These are phyloP conservation scores for Dissophora globulifera DNA, from an alignment of 192 early-diverging fungal species.

Conservation along the genomic window DNA sequence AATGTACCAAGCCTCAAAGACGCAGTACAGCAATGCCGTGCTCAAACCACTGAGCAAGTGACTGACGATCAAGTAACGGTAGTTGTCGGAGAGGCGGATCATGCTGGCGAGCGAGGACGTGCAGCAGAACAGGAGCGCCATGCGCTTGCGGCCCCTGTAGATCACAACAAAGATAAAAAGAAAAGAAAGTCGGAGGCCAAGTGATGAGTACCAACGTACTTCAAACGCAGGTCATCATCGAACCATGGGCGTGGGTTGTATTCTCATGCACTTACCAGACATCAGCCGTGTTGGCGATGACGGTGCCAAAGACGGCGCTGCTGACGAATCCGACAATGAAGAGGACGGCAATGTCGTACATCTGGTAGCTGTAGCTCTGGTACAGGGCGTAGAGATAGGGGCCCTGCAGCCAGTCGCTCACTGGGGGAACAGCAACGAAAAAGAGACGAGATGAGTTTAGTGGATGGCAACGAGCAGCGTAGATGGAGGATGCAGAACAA, in stretches of 20 bases:
- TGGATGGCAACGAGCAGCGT: too few relatives aligned
- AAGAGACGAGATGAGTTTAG: neutral
- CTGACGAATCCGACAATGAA: slow-evolving; percentile 80
- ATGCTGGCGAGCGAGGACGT: slow-evolving; percentile 55
- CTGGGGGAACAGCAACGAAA: slow-evolving; percentile 10
- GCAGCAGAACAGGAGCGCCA: slow-evolving; percentile 63
- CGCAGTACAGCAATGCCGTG: slow-evolving; percentile 64
- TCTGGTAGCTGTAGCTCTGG: slow-evolving; percentile 62
- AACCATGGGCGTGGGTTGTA: neutral
- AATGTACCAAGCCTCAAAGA: slow-evolving; percentile 73
- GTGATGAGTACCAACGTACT: neutral
- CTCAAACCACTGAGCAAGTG: slow-evolving; percentile 62
- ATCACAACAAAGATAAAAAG: slow-evolving; percentile 4
- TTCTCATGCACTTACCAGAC: slow-evolving; percentile 59
- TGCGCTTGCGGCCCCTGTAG: slow-evolving; percentile 57
- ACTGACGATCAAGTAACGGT: slow-evolving; percentile 53
- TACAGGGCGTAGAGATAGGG: slow-evolving; percentile 78
- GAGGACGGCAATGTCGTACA: slow-evolving; percentile 71
- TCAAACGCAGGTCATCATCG: neutral
- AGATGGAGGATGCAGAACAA: too few relatives aligned
- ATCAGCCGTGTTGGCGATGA: slow-evolving; percentile 77
- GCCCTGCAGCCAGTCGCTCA: slow-evolving; percentile 67
- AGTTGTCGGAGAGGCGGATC: slow-evolving; percentile 52
- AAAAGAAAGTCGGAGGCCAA: neutral
- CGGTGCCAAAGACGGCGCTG: slow-evolving; percentile 75